These are phyloP conservation scores for Cubamyces sp. DNA, from an alignment of 768 basidiomycete genomes.

Conservation along the genomic window DNA sequence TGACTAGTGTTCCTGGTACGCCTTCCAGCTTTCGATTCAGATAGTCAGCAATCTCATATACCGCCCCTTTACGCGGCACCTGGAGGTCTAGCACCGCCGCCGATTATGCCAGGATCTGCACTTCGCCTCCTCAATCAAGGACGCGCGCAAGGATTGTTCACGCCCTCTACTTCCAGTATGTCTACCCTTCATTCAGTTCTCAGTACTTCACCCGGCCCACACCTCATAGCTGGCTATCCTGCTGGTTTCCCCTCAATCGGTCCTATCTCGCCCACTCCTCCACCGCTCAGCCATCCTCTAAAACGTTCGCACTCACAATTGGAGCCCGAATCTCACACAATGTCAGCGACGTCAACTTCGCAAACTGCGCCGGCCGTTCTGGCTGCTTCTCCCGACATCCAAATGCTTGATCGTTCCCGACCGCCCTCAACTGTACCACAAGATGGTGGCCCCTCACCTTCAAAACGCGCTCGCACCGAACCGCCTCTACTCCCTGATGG, in stretches of 20 bases:
- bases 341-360: constrained; percentile 18
- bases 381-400: constrained; percentile 48
- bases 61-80: background rate
- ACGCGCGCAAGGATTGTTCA: constrained; percentile 84
- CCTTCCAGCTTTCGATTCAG: background rate
- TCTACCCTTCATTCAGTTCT: constrained; percentile 49
- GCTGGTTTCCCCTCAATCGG: constrained; percentile 51
- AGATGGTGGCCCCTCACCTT: constrained; percentile 65
- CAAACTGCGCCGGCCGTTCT: constrained; percentile 33
- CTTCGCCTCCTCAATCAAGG: constrained; percentile 84
- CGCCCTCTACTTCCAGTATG: constrained; percentile 75
- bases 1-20: constrained; percentile 29
- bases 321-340: constrained; percentile 49
- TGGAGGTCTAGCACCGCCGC: constrained; percentile 66
- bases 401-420: constrained; percentile 50
- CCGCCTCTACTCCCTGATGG: constrained; percentile 28
- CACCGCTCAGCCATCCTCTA: constrained; percentile 44
- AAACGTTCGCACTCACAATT: constrained; percentile 71
- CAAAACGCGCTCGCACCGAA: constrained; percentile 74
- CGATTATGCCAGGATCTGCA: constrained; percentile 87
- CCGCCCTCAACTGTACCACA: constrained; percentile 54
- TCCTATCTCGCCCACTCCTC: constrained; percentile 40
- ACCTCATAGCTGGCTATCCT: constrained; percentile 47
- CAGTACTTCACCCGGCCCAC: constrained; percentile 57
- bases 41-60: background rate